A percentile compares a stretch with the other conserved stretches of the same genome.
phyloP scores from a whole-genome alignment of 139 green algal genomes.

The Chlamydomonas eustigma region DNA sequence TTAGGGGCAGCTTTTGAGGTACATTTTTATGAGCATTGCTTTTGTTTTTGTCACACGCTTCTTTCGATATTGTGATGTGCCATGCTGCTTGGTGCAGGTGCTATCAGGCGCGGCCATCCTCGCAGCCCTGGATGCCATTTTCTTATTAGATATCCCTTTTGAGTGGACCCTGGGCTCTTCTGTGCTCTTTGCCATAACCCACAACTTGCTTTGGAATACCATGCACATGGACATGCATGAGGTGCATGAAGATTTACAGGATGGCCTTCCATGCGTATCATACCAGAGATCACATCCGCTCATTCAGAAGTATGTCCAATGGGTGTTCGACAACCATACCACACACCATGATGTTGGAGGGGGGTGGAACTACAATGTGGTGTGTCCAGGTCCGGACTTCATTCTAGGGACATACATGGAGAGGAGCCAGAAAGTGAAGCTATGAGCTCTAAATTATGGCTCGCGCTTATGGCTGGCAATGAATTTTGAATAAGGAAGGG shows the following conservation, averaged over 20 bases:
- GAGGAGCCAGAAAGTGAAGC: background rate
- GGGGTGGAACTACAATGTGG: background rate
- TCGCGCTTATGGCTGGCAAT: no score
- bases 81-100: no score
- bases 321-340: background rate
- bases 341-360: background rate
- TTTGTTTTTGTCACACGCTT: no score
- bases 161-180: background rate
- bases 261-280: background rate
- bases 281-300: background rate
- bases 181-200: background rate
- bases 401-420: background rate
- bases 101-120: background rate
- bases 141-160: background rate
- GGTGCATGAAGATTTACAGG: background rate
- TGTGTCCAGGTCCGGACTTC: background rate
- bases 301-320: background rate
- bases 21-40: no score
- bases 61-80: no score
- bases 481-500: no score
- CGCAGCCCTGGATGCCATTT: background rate
- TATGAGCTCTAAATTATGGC: no score
- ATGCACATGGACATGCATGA: slow-evolving; percentile 1
- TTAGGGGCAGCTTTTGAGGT: no score
- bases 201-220: slow-evolving; percentile 2